A percentile compares a stretch with the other conserved stretches of the same genome.
phyloP scores from a whole-genome alignment of 1,284 basidiomycete genomes.

The Ustanciosporium gigantosporum region DNA sequence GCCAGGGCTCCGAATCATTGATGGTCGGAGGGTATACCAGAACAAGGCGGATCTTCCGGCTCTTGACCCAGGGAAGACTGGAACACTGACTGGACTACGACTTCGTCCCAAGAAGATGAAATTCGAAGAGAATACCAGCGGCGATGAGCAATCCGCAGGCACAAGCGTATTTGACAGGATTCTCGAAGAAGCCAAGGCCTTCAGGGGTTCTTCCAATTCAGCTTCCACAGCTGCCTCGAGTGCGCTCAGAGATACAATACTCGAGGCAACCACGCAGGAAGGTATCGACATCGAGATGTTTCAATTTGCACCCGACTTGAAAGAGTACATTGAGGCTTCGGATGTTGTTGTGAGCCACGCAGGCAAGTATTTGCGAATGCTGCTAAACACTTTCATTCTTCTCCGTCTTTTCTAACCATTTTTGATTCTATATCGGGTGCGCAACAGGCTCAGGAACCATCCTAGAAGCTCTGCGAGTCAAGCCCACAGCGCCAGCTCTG shows the following conservation, averaged over 20 bases:
- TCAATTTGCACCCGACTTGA: slow-evolving; percentile 34
- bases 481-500: slow-evolving; percentile 66
- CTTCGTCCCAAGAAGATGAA: not conserved
- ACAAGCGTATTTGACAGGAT: slow-evolving; percentile 13
- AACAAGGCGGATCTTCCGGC: slow-evolving; percentile 6
- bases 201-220: slow-evolving; percentile 4
- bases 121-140: not conserved
- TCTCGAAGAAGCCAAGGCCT: slow-evolving; percentile 20
- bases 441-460: slow-evolving; percentile 84
- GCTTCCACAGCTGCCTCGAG: not conserved
- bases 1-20: slow-evolving; percentile 28
- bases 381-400: slow-evolving; percentile 60
- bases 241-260: slow-evolving; percentile 4
- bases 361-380: slow-evolving; percentile 66
- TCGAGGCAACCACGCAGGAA: slow-evolving; percentile 14
- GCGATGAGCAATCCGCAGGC: not conserved
- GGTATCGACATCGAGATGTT: slow-evolving; percentile 36
- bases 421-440: no score
- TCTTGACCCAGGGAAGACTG: slow-evolving; percentile 34
- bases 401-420: not conserved
- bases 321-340: slow-evolving; percentile 66
- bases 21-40: slow-evolving; percentile 34
- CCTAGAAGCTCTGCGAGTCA: slow-evolving; percentile 76
- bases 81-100: slow-evolving; percentile 19
- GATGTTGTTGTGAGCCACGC: slow-evolving; percentile 89